phyloP scores from a whole-genome alignment of 352 stramenopile species.

The Thraustochytrium sp. region DNA sequence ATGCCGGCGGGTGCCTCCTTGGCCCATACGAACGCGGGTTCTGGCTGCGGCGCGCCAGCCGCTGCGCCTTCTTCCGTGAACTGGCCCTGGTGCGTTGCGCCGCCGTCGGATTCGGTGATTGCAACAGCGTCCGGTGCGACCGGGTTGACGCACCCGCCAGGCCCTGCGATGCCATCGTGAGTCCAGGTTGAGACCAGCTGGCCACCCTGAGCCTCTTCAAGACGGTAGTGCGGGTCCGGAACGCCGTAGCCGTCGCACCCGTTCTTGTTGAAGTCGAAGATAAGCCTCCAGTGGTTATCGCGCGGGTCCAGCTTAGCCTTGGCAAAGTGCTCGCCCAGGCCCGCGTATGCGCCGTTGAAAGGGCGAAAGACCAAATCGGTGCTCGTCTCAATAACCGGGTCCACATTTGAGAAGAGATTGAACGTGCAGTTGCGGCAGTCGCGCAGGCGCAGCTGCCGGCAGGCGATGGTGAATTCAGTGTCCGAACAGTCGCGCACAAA shows the following conservation, averaged over 20 bases:
- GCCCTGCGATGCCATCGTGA: background rate
- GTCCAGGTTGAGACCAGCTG: background rate
- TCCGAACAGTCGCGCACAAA: slow-evolving; percentile 81
- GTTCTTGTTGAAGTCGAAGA: slow-evolving; percentile 87
- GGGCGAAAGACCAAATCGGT: slow-evolving; percentile 71
- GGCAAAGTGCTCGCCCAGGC: slow-evolving; percentile 51
- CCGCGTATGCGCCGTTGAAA: slow-evolving; percentile 74
- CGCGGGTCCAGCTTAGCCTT: slow-evolving; percentile 67
- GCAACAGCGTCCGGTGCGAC: slow-evolving; percentile 7
- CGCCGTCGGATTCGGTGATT: slow-evolving; percentile 17
- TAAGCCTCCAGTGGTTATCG: slow-evolving; percentile 77
- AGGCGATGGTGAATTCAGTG: slow-evolving; percentile 77
- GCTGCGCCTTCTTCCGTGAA: background rate
- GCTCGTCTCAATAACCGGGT: slow-evolving; percentile 84
- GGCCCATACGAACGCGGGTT: background rate
- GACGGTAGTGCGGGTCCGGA: slow-evolving; percentile 23
- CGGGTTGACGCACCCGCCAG: slow-evolving; percentile 3
- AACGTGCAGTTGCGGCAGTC: slow-evolving; percentile 73
- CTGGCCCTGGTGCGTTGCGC: background rate
- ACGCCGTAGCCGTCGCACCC: slow-evolving; percentile 38
- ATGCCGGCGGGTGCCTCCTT: background rate
- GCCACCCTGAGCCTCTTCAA: background rate
- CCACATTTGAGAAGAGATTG: slow-evolving; percentile 79
- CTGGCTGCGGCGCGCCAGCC: background rate
- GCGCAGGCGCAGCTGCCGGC: slow-evolving; percentile 77